Evolutionary conservation across 2,329 filamentous ascomycete species (phyloP), one percentile per base, ranked within the genome.

Genomic region (Teratosphaeria pseudoeucalypti): DNA sequence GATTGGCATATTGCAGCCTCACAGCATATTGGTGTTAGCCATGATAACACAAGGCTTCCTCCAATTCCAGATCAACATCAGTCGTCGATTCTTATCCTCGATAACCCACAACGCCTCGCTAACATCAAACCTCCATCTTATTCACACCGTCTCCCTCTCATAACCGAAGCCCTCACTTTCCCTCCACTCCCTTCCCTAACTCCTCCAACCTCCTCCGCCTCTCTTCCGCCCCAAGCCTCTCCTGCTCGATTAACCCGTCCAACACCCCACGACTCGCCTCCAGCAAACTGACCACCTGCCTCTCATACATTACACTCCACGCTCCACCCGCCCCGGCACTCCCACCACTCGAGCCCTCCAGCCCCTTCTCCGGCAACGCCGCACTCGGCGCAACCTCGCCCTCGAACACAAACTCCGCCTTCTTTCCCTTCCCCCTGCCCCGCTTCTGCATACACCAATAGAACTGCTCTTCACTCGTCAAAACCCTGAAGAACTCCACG

Each of bases 401-500:
- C 55, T 84, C 77, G 58, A 82, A 79, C 65, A 81, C 79, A 64
- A 77, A 74, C 59, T 74, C 76, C 60, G 74, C 69, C 61, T 78
- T 78, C 68, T 76, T 78, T 11, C 76, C 77, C 63, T 74, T 84
- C 32, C 82, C 81, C 64, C 80, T 72, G 47, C 82, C 82, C 65
- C 83, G 84, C 52, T 82, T 82, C 58, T 81, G 81, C 69, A 70
- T 75, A 63, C 78, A 74, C 63, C 80, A 77, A 57, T 76, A 74
- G 68, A 76, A 79, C 62, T 82, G 83, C 29, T 85, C 84, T 62
- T 89, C 89, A 6, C 82, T 81, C 2, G 91, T 97, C 62, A 99
- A 79, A 32, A 90, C 80, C 63, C 95, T 90, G 75, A 90, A 96
- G 70, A 99, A 92, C 54, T 88, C 84, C 74, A 96, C 90, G 67